These are phyloP conservation scores for Leccinellum rugosiceps DNA, from an alignment of 768 basidiomycete species.

Conservation along the genomic window DNA sequence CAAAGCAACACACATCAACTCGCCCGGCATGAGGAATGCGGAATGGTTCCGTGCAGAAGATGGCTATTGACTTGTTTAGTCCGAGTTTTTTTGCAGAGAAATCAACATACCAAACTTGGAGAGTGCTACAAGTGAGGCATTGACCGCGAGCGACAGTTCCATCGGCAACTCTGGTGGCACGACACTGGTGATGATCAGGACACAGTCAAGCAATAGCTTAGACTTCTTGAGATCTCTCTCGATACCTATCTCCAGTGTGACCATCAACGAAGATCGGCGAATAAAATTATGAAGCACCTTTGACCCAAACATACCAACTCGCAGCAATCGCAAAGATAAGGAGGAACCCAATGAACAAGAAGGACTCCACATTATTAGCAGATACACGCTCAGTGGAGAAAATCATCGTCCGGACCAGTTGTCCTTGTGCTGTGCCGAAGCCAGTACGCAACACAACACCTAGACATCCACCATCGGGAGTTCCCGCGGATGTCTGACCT, in stretches of 20 bases:
- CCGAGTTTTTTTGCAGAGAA: neutral
- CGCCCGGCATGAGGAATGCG: constrained; percentile 94
- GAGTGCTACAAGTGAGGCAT: constrained; percentile 88
- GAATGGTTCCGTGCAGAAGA: constrained; percentile 99
- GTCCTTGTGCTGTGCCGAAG: constrained; percentile 96
- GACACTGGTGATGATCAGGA: constrained; percentile 94
- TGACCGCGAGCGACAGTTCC: constrained; percentile 96
- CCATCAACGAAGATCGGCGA: neutral
- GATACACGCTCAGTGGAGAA: constrained; percentile 97
- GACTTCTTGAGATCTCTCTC: constrained; percentile 92
- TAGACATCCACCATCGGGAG: constrained; percentile 90
- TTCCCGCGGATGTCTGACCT: constrained; percentile 45
- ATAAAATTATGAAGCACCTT: constrained; percentile 53
- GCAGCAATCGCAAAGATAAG: constrained; percentile 97
- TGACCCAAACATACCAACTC: constrained; percentile 97
- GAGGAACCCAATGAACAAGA: constrained; percentile 97
- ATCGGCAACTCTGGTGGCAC: constrained; percentile 98
- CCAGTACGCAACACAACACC: constrained; percentile 93
- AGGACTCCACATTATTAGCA: constrained; percentile 93
- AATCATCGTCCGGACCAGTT: constrained; percentile 97
- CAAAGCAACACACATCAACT: constrained; percentile 98
- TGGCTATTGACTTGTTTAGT: constrained; percentile 52
- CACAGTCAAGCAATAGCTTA: constrained; percentile 91
- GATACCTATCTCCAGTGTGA: constrained; percentile 53
- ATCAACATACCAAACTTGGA: constrained; percentile 78